A percentile compares a stretch with the other conserved stretches of the same genome.
These are phyloP conservation scores for Phytophthora brassicae DNA, from an alignment of 352 stramenopile genomes.

Conservation along the genomic window DNA sequence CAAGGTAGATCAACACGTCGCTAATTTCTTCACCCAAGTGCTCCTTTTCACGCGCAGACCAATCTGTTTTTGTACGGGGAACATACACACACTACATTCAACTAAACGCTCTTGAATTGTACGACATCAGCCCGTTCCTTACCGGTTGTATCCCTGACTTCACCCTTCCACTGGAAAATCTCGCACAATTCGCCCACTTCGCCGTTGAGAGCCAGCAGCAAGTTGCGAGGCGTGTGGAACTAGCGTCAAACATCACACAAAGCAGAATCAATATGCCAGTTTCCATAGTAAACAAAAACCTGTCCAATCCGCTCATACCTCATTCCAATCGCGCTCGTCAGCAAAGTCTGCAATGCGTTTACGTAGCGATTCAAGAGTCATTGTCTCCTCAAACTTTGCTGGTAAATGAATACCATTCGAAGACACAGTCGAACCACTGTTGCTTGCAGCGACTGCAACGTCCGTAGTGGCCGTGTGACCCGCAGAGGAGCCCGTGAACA, in stretches of 20 bases:
- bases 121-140: neutral
- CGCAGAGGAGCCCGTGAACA: constrained; percentile 36
- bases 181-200: constrained; percentile 96
- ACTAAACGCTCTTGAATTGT: neutral
- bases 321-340: constrained; percentile 63
- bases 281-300: neutral
- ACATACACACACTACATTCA: too few species aligned
- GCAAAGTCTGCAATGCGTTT: constrained; percentile 57
- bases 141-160: constrained; percentile 73
- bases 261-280: constrained; percentile 4
- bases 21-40: constrained; percentile 96
- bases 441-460: constrained; percentile 23
- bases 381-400: constrained; percentile 57
- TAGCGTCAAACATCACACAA: constrained; percentile 7
- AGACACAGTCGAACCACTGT: constrained; percentile 7
- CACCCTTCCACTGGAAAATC: constrained; percentile 93
- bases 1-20: constrained; percentile 96
- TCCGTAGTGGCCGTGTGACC: constrained; percentile 27
- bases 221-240: constrained; percentile 87
- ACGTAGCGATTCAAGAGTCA: constrained; percentile 58
- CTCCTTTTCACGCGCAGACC: constrained; percentile 76
- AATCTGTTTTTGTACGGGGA: constrained; percentile 63
- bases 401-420: constrained; percentile 9
- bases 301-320: constrained; percentile 54
- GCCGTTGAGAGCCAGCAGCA: constrained; percentile 93